Evolutionary conservation across 768 basidiomycete genomes (phyloP), one percentile per base, ranked within the genome.

Genomic region (Krasilnikovozyma curviuscula): DNA sequence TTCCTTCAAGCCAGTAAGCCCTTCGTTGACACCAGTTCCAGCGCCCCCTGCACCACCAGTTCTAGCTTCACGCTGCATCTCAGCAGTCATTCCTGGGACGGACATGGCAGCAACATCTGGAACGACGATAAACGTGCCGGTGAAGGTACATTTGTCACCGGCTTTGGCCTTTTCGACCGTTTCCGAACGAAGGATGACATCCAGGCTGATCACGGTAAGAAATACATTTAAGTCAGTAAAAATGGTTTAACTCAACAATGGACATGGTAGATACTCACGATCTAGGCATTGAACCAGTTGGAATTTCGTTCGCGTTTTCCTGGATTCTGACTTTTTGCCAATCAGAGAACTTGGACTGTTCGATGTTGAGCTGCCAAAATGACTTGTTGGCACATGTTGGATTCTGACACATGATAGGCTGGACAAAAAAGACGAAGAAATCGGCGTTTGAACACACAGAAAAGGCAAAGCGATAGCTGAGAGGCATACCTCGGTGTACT

Each of bases 301-400:
- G 93, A 49, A 98, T 97, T 66, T 97, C 93, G 24, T 89, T 93
- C 9, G 91, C 80, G 59, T 95, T 97, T 68, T 98, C 93, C 61
- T 98, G 93, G 38, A 98, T 95, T 37, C 93, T 78, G 40, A 97
- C 88, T 65, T 95, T 95, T 65, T 98, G 93, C 93, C 93, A 97
- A 62, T 98, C 93, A 0, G 85, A 83, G 62, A 98, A 98, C 63
- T 85, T 89, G 25, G 84, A 89, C 45, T 79, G 78, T 62, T 97
- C 91, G 49, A 97, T 85, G 61, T 89, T 83, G 34, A 98, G 74
- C 59, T 88, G 79, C 89, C 89, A 98, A 28, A 75, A 80, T 16
- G 68, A 66, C 27, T 88, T 76, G 64, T 97, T 97, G 27, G 83
- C 81, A 59, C 93, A 98, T 1, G 81, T 82, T 18, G 81, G 78